Evolutionary conservation across 2,329 filamentous ascomycete species (phyloP), one percentile per base, ranked within the genome.

Genomic region (Cladosporium velox): DNA sequence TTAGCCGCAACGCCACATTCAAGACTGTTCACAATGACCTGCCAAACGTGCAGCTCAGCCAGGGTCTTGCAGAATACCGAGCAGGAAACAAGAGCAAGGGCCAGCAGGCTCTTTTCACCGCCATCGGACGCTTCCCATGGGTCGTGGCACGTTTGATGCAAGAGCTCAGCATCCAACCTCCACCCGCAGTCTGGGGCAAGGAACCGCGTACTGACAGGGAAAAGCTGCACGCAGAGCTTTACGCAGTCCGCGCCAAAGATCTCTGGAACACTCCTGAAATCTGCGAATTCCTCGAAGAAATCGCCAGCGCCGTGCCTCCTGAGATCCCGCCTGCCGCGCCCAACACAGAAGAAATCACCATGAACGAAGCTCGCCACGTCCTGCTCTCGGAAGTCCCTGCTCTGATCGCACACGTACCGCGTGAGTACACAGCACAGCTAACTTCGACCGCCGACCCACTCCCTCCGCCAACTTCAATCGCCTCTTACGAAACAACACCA

Each of bases 181-280:
- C 95, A 1, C 89, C 89, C 38, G 86, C 88, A 0, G 86, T 98
- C 35, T 98, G 95, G 94, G 93, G 91, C 61, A 85, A 89, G 67
- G 84, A 87, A 72, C 87, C 91, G 5, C 84, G 88, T 0, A 85
- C 87, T 34, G 82, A 85, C 14, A 83, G 88, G 55, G 86, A 92
- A 70, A 84, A 86, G 65, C 85, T 97, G 44, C 86, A 92, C 72
- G 87, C 88, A 4, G 87, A 90, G 72, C 83, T 96, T 2, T 97
- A 97, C 74, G 84, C 92, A 32, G 83, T 87, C 65, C 87, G 90
- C 54, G 85, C 90, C 4, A 94, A 93, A 74, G 91, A 94, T 71
- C 81, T 96, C 3, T 97, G 93, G 93, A 93, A 93, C 75, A 92
- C 89, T 4, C 85, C 90, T 0, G 89, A 92, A 72, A 87, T 87